phyloP scores from a whole-genome alignment of 2,329 filamentous ascomycete species.

The Verticillium tricorpus region DNA sequence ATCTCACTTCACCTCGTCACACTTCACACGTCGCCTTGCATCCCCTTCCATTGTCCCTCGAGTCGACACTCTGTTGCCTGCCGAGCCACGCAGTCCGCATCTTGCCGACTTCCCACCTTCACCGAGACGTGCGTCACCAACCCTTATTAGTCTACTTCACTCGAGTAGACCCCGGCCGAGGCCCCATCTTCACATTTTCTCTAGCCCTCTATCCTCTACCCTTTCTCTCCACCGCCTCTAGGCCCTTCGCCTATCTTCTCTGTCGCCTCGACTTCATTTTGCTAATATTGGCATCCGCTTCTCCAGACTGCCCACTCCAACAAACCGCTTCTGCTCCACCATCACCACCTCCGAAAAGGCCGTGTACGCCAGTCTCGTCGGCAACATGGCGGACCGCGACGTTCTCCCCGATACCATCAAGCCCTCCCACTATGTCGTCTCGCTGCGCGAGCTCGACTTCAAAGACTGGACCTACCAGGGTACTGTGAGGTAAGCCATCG shows the following conservation, averaged over 20 bases:
- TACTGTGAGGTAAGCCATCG: slow-evolving; percentile 52
- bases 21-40: not conserved
- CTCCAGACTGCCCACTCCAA: not conserved
- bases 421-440: slow-evolving; percentile 81
- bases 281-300: not conserved
- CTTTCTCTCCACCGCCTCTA: not conserved
- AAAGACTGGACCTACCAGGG: slow-evolving; percentile 73
- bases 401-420: slow-evolving; percentile 63
- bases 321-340: slow-evolving; percentile 16
- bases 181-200: not conserved
- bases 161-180: not conserved
- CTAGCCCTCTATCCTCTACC: slow-evolving; percentile 1
- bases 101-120: not conserved
- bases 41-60: not conserved
- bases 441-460: slow-evolving; percentile 78
- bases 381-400: slow-evolving; percentile 53
- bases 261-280: slow-evolving; percentile 3
- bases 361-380: slow-evolving; percentile 16
- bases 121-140: not conserved
- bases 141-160: not conserved
- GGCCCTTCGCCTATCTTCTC: not conserved
- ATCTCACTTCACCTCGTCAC: not conserved
- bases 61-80: not conserved
- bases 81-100: not conserved
- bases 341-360: slow-evolving; percentile 18